Evolutionary conservation across 148 eudicot genomes (phyloP), one percentile per base, ranked within the genome.

Genomic region (Rhododendron vialii): DNA sequence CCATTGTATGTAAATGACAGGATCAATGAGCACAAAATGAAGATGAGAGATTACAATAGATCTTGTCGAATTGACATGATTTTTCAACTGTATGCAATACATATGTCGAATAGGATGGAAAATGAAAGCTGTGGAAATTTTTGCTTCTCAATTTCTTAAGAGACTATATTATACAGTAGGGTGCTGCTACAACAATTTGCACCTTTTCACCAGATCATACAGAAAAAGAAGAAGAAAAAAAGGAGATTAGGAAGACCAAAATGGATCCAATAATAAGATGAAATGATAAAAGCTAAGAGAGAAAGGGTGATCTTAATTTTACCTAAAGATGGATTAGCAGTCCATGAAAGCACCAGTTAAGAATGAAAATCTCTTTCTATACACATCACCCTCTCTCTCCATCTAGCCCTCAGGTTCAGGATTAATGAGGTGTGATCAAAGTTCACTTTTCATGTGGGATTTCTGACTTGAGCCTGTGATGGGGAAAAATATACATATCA

Each of bases 401-500:
- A 35, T 79, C 50, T 50, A 48, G 17, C 80, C 82, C 84, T 76
- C 71, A 88, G 73, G 88, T 35, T 74, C 36, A 50, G 53, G 88
- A 90, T 80, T 69, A 87, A 75, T 86, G 82, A 91, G 81, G 87
- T 87, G 86, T 83, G 69, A 90, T 95, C 91, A 92, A 47, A 88
- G 89, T 93, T 94, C 94, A 84, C 90, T 69, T 69, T 69, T 69
- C 75, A 69, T 28, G 20, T 69, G 75, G 17, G 36, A 69, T 69
- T 69, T 69, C 75, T 69, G 36, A 69, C 75, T 28, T 69, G 75
- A 69, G 75, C 75, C 75, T 69, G 75, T 13, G 35, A 11, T 69
- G 75, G 36, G 75, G 36, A 69, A 69, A 69, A 28, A 69, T 13
- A 30, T 13, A 26, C 36, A 28, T 69, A 69, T 69, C 75, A 69